Conservation (phyloP, 768 basidiomycete genomes). For the Russula vinacea region DNA sequence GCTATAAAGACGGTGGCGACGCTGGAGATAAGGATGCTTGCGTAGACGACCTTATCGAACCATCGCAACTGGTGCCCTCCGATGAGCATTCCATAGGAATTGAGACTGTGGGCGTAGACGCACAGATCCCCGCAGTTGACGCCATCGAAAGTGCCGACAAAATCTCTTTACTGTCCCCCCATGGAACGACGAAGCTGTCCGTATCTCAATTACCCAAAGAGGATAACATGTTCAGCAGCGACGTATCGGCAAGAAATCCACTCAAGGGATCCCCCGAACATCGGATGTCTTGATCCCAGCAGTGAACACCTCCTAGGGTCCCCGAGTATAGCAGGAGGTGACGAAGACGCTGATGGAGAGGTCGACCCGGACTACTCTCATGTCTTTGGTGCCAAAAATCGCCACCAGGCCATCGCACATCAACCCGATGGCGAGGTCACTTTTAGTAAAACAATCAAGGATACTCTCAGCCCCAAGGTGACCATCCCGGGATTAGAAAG, state of each 20-base stretch:
- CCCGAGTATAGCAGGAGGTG: conserved; percentile 1
- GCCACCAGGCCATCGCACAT: neutral
- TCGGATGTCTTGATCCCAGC: neutral
- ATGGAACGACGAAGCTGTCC: neutral
- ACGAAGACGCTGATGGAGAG: conserved; percentile 29
- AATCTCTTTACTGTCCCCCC: neutral
- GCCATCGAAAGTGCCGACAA: neutral
- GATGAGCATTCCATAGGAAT: neutral
- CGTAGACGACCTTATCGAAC: neutral
- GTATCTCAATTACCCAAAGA: neutral
- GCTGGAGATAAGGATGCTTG: neutral
- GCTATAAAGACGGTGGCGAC: neutral
- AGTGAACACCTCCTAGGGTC: neutral
- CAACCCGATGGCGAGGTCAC: conserved; percentile 1
- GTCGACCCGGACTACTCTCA: conserved; percentile 28
- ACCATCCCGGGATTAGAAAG: neutral
- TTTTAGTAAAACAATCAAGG: conserved; percentile 3
- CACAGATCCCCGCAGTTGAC: neutral
- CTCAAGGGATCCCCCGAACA: neutral
- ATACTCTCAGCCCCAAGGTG: neutral
- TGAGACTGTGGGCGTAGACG: neutral
- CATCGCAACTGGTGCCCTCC: neutral
- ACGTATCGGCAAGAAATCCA: neutral
- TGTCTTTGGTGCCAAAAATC: neutral
- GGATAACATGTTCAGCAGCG: neutral